Evolutionary conservation across 78 protist genomes (phyloP).

Genomic region (Paulinella micropora): DNA sequence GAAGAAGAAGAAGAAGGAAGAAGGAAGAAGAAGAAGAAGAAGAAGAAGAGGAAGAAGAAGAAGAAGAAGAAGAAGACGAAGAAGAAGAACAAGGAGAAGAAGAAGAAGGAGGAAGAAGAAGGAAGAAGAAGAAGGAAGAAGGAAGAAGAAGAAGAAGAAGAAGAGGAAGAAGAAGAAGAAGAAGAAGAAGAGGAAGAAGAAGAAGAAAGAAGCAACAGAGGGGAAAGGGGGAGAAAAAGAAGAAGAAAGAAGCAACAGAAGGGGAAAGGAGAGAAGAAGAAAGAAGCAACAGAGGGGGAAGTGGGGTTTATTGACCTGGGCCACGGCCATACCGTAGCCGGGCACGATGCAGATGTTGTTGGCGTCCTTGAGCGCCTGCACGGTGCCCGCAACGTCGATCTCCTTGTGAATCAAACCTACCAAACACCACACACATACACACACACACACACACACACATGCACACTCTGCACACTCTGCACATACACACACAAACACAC

Average conservation of each 20-base stretch:
- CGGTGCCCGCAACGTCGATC: conserved; percentile 17
- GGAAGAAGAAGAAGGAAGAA: not conserved
- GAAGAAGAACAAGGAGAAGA: too few species aligned
- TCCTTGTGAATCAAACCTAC: conserved; percentile 27
- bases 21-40: not conserved
- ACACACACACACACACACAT: too few species aligned
- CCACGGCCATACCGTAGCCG: conserved; percentile 94
- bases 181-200: not conserved
- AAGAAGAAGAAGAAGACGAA: too few species aligned
- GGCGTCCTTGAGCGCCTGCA: conserved; percentile 7
- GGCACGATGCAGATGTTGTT: conserved; percentile 75
- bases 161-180: not conserved
- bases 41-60: not conserved
- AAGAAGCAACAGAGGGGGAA: too few species aligned
- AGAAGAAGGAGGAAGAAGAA: not conserved
- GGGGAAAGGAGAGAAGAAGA: not conserved
- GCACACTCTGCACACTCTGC: too few species aligned
- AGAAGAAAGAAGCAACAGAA: too few species aligned
- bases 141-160: not conserved
- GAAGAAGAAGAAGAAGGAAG: not conserved
- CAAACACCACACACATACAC: too few species aligned
- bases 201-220: too few species aligned
- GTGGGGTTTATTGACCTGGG: conserved; percentile 73
- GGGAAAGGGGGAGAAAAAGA: too few species aligned
- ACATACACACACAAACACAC: too few species aligned